These are phyloP conservation scores for Metschnikowia dekortorum DNA, from an alignment of 805 yeast genomes.

Conservation along the genomic window DNA sequence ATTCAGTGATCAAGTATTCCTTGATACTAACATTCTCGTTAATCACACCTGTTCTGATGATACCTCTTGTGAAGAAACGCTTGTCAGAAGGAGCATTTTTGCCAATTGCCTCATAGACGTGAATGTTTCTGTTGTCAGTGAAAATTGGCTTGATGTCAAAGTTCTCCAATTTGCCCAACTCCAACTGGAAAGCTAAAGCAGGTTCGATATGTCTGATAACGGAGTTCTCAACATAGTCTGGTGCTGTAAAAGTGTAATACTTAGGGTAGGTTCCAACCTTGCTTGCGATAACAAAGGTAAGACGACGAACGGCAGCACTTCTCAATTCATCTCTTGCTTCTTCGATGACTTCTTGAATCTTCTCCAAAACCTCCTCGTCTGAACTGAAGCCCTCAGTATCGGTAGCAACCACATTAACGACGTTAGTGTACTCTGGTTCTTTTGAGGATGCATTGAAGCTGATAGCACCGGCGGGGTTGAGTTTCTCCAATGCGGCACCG, in stretches of 20 bases:
- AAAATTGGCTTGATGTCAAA: constrained; percentile 92
- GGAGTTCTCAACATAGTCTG: constrained; percentile 78
- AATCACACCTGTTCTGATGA: constrained; percentile 91
- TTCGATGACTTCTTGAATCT: constrained; percentile 60
- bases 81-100: constrained; percentile 90
- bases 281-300: constrained; percentile 85
- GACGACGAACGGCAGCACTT: constrained; percentile 78
- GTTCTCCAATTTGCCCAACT: constrained; percentile 88
- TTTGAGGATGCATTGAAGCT: constrained; percentile 31
- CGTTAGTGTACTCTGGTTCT: constrained; percentile 57
- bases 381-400: constrained; percentile 68
- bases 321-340: constrained; percentile 67
- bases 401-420: constrained; percentile 74
- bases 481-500: constrained; percentile 64
- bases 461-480: constrained; percentile 49
- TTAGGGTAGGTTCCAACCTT: constrained; percentile 86
- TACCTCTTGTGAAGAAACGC: constrained; percentile 95
- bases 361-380: constrained; percentile 63
- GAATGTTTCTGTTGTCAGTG: constrained; percentile 95
- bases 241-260: constrained; percentile 93
- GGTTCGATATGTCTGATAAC: constrained; percentile 98
- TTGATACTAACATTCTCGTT: constrained; percentile 90
- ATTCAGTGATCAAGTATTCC: constrained; percentile 93
- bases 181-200: constrained; percentile 95
- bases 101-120: constrained; percentile 94